Base-by-base conservation (phyloP, 2,329 filamentous ascomycete genomes). In the Aspergillaceae sp. region DNA sequence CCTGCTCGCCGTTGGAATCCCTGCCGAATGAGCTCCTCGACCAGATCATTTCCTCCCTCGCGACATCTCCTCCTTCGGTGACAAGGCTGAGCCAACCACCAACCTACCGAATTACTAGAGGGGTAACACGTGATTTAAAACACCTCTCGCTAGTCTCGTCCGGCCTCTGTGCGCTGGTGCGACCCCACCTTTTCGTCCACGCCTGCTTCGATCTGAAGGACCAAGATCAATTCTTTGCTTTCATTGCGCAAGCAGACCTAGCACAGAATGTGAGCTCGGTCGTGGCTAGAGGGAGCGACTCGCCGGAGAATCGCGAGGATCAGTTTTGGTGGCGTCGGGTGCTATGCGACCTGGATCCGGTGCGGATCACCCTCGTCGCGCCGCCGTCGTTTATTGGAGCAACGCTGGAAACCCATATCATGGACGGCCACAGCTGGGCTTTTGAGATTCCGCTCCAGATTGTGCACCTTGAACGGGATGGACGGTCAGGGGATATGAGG, bases 381-480 rank as follows among this genome's bases (percentile, higher is more conserved):
- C 77, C 82, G 5, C 81, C 83, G 0, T 70, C 74, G 3, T 77
- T 80, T 11, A 70, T 89, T 5, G 80, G 82, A 1, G 74, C 74
- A 0, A 68, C 87, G 42, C 66, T 84, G 4, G 77, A 77, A 11
- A 76, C 76, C 4, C 72, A 70, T 47, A 69, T 85, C 29, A 74
- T 77, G 42, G 69, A 78, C 35, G 71, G 71, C 7, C 78, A 84
- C 56, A 69, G 70, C 4, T 84, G 81, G 80, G 75, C 75, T 27
- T 86, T 86, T 54, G 73, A 79, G 46, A 78, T 79, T 50, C 74
- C 74, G 5, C 75, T 78, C 44, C 83, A 87, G 54, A 73, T 83
- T 36, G 61, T 87, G 5, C 70, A 73, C 44, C 60, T 80, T 29
- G 55, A 66, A 29, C 60, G 55, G 26, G 47, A 55, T 5, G 30